These are phyloP conservation scores for Ceratobasidium sp. DNA, from an alignment of 1,284 basidiomycete genomes.

Conservation along the genomic window DNA sequence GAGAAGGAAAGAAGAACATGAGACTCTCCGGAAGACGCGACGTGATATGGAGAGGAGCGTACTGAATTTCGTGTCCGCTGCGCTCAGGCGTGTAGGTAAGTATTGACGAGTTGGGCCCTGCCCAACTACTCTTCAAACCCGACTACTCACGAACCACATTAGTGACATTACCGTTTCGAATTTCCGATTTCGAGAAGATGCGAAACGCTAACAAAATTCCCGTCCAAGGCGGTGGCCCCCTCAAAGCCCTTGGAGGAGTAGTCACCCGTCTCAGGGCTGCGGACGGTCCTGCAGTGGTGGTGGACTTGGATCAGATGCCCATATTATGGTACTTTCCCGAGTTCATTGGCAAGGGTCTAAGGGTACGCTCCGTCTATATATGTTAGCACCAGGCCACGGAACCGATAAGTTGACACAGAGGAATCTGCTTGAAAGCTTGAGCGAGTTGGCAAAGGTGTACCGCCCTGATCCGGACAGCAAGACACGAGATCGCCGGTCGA, in stretches of 20 bases:
- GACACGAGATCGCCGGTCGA: background rate
- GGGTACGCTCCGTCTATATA: background rate
- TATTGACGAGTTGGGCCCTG: no score
- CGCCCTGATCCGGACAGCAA: background rate
- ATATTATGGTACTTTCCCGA: slow-evolving; percentile 15
- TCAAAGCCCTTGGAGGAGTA: background rate
- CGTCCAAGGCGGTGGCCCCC: background rate
- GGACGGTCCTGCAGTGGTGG: background rate
- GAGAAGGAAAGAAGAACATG: background rate
- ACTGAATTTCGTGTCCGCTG: no score
- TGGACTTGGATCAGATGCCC: background rate
- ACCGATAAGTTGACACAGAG: background rate
- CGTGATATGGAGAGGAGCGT: no score
- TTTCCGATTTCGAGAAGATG: background rate
- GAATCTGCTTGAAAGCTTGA: background rate
- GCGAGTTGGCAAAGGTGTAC: background rate
- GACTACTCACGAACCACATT: background rate
- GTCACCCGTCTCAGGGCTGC: background rate
- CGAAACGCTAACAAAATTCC: background rate
- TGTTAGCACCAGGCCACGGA: no score
- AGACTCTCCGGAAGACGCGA: background rate
- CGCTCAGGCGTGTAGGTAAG: no score
- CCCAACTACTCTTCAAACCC: no score
- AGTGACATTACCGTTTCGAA: background rate
- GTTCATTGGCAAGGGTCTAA: slow-evolving; percentile 19